These are phyloP conservation scores for Fusarium euwallaceae DNA, from an alignment of 2,329 filamentous ascomycete species.

Conservation along the genomic window DNA sequence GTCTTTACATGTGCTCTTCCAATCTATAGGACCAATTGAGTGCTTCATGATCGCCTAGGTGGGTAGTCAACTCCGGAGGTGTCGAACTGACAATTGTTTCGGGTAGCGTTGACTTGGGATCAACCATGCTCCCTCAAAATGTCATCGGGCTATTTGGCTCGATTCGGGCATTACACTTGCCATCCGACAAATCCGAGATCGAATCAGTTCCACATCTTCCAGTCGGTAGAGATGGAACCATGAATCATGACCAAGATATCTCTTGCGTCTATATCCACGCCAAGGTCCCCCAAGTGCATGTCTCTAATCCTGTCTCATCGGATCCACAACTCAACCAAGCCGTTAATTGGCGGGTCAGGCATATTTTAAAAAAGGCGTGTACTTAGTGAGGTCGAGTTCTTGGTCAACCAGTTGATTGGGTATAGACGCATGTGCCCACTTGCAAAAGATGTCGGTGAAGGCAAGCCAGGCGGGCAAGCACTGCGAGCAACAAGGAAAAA, in stretches of 20 bases:
- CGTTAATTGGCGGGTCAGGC: background rate
- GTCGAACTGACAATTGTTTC: background rate
- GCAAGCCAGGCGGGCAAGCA: background rate
- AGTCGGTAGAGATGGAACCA: background rate
- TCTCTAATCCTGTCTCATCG: background rate
- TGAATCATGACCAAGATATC: slow-evolving; percentile 5
- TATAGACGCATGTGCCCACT: background rate
- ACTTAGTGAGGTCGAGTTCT: background rate
- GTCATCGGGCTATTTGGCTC: background rate
- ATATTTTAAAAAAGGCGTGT: background rate
- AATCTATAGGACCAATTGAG: background rate
- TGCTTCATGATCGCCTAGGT: background rate
- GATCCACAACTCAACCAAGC: background rate
- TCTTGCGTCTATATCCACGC: background rate
- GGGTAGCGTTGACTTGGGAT: background rate
- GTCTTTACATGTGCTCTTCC: background rate
- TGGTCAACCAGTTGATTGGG: background rate
- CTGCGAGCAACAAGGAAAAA: background rate
- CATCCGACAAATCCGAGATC: background rate
- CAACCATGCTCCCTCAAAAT: background rate
- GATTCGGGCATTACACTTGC: background rate
- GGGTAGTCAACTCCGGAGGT: background rate
- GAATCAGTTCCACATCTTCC: background rate
- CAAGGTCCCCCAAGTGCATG: background rate
- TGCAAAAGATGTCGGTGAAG: background rate